Conservation (phyloP, 2,329 filamentous ascomycete genomes). For the Colletotrichum sp. region DNA sequence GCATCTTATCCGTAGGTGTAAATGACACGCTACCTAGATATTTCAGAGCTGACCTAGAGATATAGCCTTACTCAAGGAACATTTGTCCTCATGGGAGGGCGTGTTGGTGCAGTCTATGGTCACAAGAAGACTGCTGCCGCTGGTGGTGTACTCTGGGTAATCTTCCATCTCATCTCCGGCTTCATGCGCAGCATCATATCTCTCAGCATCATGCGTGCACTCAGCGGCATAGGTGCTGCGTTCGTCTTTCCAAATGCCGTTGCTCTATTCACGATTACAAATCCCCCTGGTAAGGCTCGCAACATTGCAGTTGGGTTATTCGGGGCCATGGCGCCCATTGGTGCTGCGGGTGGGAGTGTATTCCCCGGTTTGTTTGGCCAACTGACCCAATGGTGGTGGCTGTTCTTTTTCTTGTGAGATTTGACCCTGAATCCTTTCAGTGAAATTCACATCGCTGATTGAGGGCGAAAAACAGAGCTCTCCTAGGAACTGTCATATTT, state of each 20-base stretch:
- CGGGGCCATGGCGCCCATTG: not conserved
- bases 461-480: not conserved
- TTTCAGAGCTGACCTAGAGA: too few species aligned
- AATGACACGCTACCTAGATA: rapidly evolving
- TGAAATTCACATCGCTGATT: not conserved
- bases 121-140: not conserved
- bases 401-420: not conserved
- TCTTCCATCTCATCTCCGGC: not conserved
- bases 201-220: not conserved
- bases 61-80: not conserved
- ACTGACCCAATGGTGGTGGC: not conserved
- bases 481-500: not conserved
- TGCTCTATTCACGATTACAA: not conserved
- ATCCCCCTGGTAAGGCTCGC: not conserved
- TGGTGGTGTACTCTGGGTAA: not conserved
- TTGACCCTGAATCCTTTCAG: too few species aligned
- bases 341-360: not conserved
- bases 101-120: not conserved
- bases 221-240: not conserved
- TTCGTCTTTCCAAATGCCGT: not conserved
- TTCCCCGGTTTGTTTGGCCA: not conserved
- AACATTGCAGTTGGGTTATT: not conserved
- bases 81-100: not conserved
- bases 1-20: not conserved
- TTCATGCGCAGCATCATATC: not conserved